Conservation (phyloP, 2,329 filamentous ascomycete genomes). For the Diplodia mutila region DNA sequence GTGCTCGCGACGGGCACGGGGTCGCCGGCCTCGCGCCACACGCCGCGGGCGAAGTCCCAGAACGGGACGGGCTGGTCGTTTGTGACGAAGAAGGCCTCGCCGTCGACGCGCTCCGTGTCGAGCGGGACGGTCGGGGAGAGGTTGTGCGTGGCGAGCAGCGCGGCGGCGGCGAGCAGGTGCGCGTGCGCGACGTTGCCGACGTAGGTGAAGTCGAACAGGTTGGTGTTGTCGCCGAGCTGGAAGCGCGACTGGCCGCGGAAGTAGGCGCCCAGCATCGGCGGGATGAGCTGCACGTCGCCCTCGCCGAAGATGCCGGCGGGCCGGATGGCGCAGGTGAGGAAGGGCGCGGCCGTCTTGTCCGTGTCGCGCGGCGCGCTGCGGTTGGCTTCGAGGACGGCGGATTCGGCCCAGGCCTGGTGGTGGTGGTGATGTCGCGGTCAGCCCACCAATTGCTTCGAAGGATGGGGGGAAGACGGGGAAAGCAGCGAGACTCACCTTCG, state of each 20-base stretch:
- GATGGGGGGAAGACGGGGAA: too few species aligned
- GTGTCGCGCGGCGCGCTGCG: constrained; percentile 37
- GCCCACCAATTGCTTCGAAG: not conserved
- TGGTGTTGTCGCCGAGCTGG: constrained; percentile 56
- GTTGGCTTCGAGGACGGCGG: constrained; percentile 54
- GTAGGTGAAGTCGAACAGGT: constrained; percentile 60
- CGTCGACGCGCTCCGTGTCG: constrained; percentile 51
- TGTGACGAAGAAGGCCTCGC: constrained; percentile 57
- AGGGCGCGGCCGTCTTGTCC: constrained; percentile 42
- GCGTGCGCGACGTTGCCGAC: constrained; percentile 57
- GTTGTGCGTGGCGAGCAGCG: constrained; percentile 51
- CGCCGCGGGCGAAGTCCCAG: constrained; percentile 54
- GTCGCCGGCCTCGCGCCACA: constrained; percentile 52
- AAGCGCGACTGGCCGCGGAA: constrained; percentile 54
- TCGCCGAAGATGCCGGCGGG: constrained; percentile 58
- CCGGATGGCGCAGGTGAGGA: constrained; percentile 55
- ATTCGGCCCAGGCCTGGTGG: constrained; percentile 52
- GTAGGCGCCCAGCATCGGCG: constrained; percentile 50
- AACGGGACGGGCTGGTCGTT: constrained; percentile 56
- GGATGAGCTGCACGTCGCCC: constrained; percentile 52
- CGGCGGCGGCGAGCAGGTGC: constrained; percentile 55
- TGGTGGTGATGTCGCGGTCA: not conserved
- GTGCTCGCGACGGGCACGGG: constrained; percentile 41
- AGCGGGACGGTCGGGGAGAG: constrained; percentile 45
- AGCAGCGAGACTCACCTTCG: constrained; percentile 49